Evolutionary conservation across 305 asterid species (phyloP).

Genomic region (Solanum hybrid): DNA sequence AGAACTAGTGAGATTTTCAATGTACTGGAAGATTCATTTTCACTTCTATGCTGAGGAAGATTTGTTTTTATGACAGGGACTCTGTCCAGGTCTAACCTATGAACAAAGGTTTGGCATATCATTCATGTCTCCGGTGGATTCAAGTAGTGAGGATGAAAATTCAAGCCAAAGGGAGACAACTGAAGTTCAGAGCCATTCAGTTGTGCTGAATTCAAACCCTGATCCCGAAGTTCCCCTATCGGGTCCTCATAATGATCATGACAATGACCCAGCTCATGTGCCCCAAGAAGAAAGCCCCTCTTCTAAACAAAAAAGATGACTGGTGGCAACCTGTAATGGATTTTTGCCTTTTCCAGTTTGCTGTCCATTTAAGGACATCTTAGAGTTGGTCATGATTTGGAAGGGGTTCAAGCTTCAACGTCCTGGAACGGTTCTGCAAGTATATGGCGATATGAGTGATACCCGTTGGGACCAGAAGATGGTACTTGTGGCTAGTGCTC

Average conservation of each 20-base stretch:
- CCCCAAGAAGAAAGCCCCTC: slow-evolving; percentile 17
- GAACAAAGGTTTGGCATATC: slow-evolving; percentile 77
- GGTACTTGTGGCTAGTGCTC: neutral
- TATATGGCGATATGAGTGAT: neutral
- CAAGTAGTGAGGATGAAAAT: slow-evolving; percentile 29
- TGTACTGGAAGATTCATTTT: neutral
- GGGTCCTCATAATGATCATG: slow-evolving; percentile 18
- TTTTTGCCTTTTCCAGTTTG: neutral
- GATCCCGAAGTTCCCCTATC: slow-evolving; percentile 17
- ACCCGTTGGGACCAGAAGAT: neutral
- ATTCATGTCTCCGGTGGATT: slow-evolving; percentile 25
- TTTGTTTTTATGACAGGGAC: slow-evolving; percentile 46
- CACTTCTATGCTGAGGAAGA: slow-evolving; percentile 1
- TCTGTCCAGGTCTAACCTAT: slow-evolving; percentile 75
- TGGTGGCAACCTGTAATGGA: neutral
- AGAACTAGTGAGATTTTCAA: neutral
- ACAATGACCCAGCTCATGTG: neutral
- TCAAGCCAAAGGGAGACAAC: slow-evolving; percentile 25
- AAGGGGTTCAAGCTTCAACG: neutral
- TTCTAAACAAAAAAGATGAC: slow-evolving; percentile 12
- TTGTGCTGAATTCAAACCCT: slow-evolving; percentile 23
- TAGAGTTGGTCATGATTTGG: neutral
- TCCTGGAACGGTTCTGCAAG: neutral
- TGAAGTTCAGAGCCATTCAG: slow-evolving; percentile 27
- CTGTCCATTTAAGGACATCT: neutral